Evolutionary conservation across 805 yeast species (phyloP).

Genomic region (Yarrowia sp.): DNA sequence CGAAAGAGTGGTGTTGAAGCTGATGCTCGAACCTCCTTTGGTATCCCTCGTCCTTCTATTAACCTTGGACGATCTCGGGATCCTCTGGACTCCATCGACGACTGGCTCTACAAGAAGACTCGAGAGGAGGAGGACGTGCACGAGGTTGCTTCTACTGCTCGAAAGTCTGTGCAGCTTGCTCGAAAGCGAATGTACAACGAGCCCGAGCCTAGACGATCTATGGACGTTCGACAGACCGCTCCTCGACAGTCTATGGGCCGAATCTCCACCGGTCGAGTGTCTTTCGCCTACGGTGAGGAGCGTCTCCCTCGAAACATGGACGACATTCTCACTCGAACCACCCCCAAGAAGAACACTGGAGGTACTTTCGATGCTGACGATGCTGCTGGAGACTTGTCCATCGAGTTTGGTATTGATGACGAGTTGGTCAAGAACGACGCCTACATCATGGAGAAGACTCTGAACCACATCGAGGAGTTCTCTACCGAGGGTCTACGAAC

Average conservation of each 20-base stretch:
- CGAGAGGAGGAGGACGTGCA: conserved; percentile 46
- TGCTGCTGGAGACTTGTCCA: conserved; percentile 19
- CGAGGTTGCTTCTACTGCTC: conserved; percentile 46
- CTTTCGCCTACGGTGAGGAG: conserved; percentile 31
- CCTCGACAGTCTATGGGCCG: conserved; percentile 16
- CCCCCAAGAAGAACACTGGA: background rate
- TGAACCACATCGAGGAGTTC: conserved; percentile 91
- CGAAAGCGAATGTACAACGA: conserved; percentile 45
- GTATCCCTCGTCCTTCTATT: conserved; percentile 45
- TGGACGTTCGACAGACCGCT: conserved; percentile 36
- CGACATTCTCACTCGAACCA: conserved; percentile 17
- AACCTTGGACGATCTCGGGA: conserved; percentile 44
- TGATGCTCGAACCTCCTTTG: conserved; percentile 45
- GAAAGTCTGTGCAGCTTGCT: conserved; percentile 45
- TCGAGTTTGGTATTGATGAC: conserved; percentile 54
- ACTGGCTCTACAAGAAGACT: conserved; percentile 43
- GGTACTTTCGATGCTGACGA: conserved; percentile 9
- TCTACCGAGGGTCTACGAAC: conserved; percentile 96
- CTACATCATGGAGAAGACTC: conserved; percentile 78
- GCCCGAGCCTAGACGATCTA: conserved; percentile 27
- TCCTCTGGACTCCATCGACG: conserved; percentile 46
- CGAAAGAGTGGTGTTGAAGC: conserved; percentile 29
- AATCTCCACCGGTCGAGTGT: conserved; percentile 22
- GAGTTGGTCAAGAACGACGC: conserved; percentile 71
- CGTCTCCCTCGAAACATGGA: conserved; percentile 37